Base-by-base conservation (phyloP, 2,329 filamentous ascomycete genomes). In the Fusarium dimerum region DNA sequence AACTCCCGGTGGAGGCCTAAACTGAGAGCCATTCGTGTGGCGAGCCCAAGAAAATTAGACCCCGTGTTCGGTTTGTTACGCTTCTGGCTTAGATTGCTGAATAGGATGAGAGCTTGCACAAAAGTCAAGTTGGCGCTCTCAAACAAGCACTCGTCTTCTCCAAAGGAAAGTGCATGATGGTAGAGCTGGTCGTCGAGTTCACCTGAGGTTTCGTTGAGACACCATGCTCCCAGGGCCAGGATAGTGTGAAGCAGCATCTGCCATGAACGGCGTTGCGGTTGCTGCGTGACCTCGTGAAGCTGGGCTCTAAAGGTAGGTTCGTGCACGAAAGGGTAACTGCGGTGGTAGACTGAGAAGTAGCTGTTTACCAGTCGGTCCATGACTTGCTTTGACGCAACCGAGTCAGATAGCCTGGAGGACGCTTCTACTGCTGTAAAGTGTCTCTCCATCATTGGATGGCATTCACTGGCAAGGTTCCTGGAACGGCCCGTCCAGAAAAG, bases 11-110 rank as follows among this genome's bases (percentile, higher is more conserved):
- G 76, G 0, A 79, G 68, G 0, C 77, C 76, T 15, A 79, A 58
- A 1, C 76, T 75, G 12, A 78, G 67, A 1, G 76, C 76, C 69
- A 78, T 74, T n/a, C 76, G 68, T 6, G 73, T 69, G 5, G 76
- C 77, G 15, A 78, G 70, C 3, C 76, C 77, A 26, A 77, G 68
- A 42, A 76, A 76, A 52, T 77, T 78, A 49, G 75, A 78, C 7
- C 76, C 75, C 0, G 75, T 78, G 51, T 79, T 78, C 11, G 76
- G 76, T 17, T 76, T 72, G 57, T 78, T 75, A 20, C 73, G 69
- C 54, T 78, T 78, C 52, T 79, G 76, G 10, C 76, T 67, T 52
- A 77, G 75, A 38, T 78, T 77, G 40, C 63, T 66, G 11, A 69
- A 45, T 6, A 71, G 55, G 5, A 66, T 48, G 15, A 71, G 50